A percentile compares a stretch with the other conserved stretches of the same genome.
Conservation (phyloP, 352 stramenopile species). For the Globisporangium radiosum region DNA sequence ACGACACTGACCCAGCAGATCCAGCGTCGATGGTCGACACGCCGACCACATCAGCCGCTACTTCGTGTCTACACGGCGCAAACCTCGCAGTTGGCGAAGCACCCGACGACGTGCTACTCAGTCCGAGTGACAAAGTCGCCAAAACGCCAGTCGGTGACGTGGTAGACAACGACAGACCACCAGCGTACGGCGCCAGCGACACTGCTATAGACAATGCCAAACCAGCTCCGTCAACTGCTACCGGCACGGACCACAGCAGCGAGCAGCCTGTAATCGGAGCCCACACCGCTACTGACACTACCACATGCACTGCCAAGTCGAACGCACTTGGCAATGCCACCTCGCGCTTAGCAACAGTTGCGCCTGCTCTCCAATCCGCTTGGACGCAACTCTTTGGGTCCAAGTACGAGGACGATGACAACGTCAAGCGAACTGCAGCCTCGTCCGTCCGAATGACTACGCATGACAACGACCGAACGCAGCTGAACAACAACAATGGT, state of each 20-base stretch:
- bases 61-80: no score
- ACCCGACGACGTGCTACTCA: neutral
- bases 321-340: constrained; percentile 1
- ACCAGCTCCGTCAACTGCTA: no score
- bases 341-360: constrained; percentile 27
- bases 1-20: neutral
- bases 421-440: neutral
- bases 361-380: constrained; percentile 26
- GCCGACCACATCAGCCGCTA: no score
- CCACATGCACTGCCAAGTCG: neutral
- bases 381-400: constrained; percentile 56
- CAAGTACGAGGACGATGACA: constrained; percentile 37
- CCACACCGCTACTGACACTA: no score
- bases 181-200: no score
- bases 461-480: neutral
- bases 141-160: neutral
- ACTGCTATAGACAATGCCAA: no score
- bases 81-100: neutral
- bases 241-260: no score
- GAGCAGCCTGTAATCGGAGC: no score
- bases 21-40: neutral
- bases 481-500: neutral
- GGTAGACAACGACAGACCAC: neutral
- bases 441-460: neutral
- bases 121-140: neutral